These are phyloP conservation scores for Meira nashicola DNA, from an alignment of 1,284 basidiomycete species.

Conservation along the genomic window DNA sequence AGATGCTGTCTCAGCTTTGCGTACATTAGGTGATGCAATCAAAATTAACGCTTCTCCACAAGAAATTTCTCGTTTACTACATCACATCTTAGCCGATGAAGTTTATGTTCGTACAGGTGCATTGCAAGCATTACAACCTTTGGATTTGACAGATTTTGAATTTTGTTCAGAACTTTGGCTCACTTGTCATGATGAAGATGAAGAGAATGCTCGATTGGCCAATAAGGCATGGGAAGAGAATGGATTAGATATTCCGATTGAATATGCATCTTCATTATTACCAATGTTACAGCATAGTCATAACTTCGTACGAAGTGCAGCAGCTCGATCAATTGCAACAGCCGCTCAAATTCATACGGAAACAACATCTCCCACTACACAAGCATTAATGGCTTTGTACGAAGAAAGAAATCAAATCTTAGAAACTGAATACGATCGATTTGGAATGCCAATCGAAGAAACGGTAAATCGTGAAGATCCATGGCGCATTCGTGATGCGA, in stretches of 20 bases:
- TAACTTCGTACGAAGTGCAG: constrained; percentile 71
- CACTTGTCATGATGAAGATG: constrained; percentile 83
- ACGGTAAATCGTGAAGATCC: constrained; percentile 89
- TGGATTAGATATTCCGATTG: constrained; percentile 78
- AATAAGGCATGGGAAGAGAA: constrained; percentile 91
- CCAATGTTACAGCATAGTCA: constrained; percentile 73
- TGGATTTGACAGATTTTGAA: constrained; percentile 89
- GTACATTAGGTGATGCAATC: constrained; percentile 79
- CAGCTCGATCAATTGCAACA: constrained; percentile 72
- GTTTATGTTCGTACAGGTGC: constrained; percentile 82
- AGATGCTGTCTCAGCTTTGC: constrained; percentile 75
- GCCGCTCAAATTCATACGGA: constrained; percentile 72
- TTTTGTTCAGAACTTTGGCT: constrained; percentile 88
- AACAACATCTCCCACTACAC: constrained; percentile 60
- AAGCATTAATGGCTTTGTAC: constrained; percentile 68
- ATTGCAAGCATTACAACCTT: constrained; percentile 84
- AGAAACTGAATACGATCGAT: constrained; percentile 57
- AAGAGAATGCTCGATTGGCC: constrained; percentile 81
- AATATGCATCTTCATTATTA: constrained; percentile 65
- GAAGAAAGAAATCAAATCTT: constrained; percentile 81
- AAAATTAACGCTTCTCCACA: constrained; percentile 62
- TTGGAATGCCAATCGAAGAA: constrained; percentile 83
- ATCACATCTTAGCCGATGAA: constrained; percentile 77
- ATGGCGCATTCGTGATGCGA: constrained; percentile 76
- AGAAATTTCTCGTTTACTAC: constrained; percentile 66